Conservation (phyloP, 2,329 filamentous ascomycete genomes). For the Raffaelea arxii region DNA sequence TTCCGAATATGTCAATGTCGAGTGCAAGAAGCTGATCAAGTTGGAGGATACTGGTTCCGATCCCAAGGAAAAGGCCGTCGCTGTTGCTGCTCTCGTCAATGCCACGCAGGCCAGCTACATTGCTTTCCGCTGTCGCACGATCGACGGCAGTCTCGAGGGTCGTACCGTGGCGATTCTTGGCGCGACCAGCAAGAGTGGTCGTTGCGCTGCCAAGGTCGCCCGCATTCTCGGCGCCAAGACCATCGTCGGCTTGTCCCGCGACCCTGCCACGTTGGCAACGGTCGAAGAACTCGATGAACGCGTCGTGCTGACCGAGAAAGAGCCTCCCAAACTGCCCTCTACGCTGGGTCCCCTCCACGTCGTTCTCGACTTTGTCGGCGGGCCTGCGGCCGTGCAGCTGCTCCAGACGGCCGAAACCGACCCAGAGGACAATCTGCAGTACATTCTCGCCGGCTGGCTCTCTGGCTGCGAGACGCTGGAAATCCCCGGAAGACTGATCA, state of each 20-base stretch:
- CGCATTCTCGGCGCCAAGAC: constrained; percentile 35
- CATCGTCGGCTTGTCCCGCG: constrained; percentile 42
- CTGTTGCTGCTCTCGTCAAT: constrained; percentile 43
- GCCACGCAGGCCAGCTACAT: constrained; percentile 48
- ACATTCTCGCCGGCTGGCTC: constrained; percentile 40
- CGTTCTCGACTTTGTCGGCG: constrained; percentile 48
- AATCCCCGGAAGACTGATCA: background rate
- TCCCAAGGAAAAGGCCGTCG: too few relatives aligned
- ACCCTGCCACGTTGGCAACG: constrained; percentile 26
- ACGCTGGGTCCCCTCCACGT: constrained; percentile 35
- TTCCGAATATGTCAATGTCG: constrained; percentile 36
- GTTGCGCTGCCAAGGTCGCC: constrained; percentile 36
- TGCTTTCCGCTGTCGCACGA: constrained; percentile 37
- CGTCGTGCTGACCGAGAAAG: constrained; percentile 30
- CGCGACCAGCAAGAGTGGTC: constrained; percentile 73
- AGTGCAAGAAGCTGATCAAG: constrained; percentile 23
- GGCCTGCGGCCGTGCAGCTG: constrained; percentile 29
- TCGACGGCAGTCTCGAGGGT: constrained; percentile 21
- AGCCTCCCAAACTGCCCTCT: constrained; percentile 30
- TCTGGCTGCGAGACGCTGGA: constrained; percentile 22
- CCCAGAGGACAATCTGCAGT: constrained; percentile 29
- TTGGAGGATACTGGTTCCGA: constrained; percentile 32
- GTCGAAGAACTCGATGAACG: constrained; percentile 33
- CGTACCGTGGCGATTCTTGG: constrained; percentile 64
- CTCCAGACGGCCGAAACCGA: constrained; percentile 23